Percentiles rank a stretch among this genome's conserved stretches.
phyloP scores from a whole-genome alignment of 768 basidiomycete genomes.

The Cantharellus anzutake region DNA sequence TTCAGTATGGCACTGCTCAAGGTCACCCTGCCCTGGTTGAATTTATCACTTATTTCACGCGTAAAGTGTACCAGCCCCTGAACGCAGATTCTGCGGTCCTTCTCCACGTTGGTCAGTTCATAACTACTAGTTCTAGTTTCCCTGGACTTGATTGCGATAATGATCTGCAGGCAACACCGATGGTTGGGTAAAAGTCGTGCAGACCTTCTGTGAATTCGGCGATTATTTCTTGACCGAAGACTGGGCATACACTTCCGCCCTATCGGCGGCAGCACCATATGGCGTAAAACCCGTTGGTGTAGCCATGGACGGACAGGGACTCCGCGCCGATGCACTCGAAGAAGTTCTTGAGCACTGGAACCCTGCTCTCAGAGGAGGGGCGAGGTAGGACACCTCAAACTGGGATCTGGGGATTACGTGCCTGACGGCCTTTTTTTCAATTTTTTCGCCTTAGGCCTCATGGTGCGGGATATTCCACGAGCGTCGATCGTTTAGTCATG shows the following conservation, averaged over 20 bases:
- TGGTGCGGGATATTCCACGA: neutral
- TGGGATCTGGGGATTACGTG: neutral
- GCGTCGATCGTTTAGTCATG: neutral
- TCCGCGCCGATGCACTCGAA: slow-evolving; percentile 42
- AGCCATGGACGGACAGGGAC: slow-evolving; percentile 51
- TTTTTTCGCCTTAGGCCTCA: neutral
- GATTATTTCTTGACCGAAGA: slow-evolving; percentile 31
- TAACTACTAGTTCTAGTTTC: no score
- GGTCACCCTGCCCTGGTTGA: slow-evolving; percentile 39
- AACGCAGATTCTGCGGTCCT: slow-evolving; percentile 40
- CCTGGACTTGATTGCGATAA: no score
- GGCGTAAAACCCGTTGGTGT: slow-evolving; percentile 33
- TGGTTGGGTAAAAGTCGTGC: slow-evolving; percentile 39
- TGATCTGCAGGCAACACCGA: slow-evolving; percentile 37
- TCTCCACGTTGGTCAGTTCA: slow-evolving; percentile 24
- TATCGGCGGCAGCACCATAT: slow-evolving; percentile 19
- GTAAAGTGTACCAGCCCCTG: slow-evolving; percentile 23
- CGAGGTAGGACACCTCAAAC: slow-evolving; percentile 23
- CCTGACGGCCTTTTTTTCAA: neutral
- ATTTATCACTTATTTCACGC: slow-evolving; percentile 38
- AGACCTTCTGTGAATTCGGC: slow-evolving; percentile 37
- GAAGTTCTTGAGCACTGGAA: slow-evolving; percentile 49
- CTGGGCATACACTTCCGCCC: slow-evolving; percentile 57
- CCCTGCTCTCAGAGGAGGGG: slow-evolving; percentile 31
- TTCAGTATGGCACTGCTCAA: slow-evolving; percentile 45